Percentiles rank a stretch among this genome's conserved stretches.
phyloP scores from a whole-genome alignment of 345 rosid species.

The Xanthoceras sorbifolium region DNA sequence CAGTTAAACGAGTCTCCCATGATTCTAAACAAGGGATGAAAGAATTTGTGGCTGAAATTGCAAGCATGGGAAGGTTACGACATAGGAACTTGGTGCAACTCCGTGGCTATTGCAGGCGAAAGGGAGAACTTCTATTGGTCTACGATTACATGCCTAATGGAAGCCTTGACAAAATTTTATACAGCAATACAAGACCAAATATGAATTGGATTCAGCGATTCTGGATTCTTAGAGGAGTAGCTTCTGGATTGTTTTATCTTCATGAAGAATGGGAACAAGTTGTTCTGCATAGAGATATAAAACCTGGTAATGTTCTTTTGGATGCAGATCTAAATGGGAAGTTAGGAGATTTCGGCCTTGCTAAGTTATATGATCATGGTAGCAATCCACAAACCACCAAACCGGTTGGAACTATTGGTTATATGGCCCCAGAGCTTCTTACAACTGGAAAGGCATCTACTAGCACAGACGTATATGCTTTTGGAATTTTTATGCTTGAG shows the following conservation, averaged over 20 bases:
- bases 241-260: slow-evolving; percentile 35
- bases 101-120: slow-evolving; percentile 39
- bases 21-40: slow-evolving; percentile 53
- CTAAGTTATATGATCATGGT: slow-evolving; percentile 40
- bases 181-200: slow-evolving; percentile 8
- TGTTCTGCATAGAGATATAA: slow-evolving; percentile 48
- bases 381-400: slow-evolving; percentile 28
- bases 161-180: slow-evolving; percentile 41
- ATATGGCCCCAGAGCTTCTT: slow-evolving; percentile 48
- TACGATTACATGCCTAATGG: slow-evolving; percentile 51
- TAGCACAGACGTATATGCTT: slow-evolving; percentile 9
- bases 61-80: slow-evolving; percentile 31
- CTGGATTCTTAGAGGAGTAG: slow-evolving; percentile 38
- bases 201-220: slow-evolving; percentile 44
- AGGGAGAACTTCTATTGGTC: slow-evolving; percentile 44
- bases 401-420: slow-evolving; percentile 50
- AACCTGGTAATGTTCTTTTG: slow-evolving; percentile 40
- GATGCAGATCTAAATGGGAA: slow-evolving; percentile 38
- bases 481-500: slow-evolving; percentile 2
- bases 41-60: slow-evolving; percentile 28
- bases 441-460: slow-evolving; percentile 29
- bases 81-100: slow-evolving; percentile 46
- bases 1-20: slow-evolving; percentile 54
- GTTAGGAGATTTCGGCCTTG: slow-evolving; percentile 46
- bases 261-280: slow-evolving; percentile 53